Conservation (phyloP, 345 rosid species). For the Firmiana major region DNA sequence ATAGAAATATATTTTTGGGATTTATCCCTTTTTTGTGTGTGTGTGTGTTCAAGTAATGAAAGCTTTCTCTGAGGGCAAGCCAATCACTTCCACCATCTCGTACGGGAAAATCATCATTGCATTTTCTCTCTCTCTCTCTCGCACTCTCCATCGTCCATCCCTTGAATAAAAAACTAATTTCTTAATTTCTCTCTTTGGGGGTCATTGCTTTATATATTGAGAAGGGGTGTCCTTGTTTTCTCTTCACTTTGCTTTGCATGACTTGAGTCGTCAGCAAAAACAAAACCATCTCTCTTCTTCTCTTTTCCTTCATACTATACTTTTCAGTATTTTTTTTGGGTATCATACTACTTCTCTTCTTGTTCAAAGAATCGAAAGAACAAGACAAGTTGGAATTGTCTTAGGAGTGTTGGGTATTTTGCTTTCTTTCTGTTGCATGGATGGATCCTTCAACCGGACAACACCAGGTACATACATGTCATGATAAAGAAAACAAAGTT, state of each 20-base stretch:
- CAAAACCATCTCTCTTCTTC: constrained; percentile 6
- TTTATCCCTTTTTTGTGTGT: not conserved
- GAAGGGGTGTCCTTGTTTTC: constrained; percentile 19
- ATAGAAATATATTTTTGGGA: not conserved
- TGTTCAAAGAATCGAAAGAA: not conserved
- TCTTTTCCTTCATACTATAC: not conserved
- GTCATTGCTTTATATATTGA: constrained; percentile 36
- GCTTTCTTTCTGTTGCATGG: constrained; percentile 38
- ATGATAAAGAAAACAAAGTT: not conserved
- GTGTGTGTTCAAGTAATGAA: not conserved
- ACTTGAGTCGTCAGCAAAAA: not conserved
- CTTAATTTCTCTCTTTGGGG: not conserved
- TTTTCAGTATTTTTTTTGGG: not conserved
- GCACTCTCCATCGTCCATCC: not conserved
- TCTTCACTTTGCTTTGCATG: constrained; percentile 34
- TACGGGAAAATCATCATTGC: constrained; percentile 34
- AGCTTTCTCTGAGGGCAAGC: constrained; percentile 39
- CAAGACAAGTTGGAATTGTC: not conserved
- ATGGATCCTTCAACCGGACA: constrained; percentile 62
- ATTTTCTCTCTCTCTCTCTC: not conserved
- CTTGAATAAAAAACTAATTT: too few relatives aligned
- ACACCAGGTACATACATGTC: constrained; percentile 38
- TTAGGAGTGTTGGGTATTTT: constrained; percentile 9
- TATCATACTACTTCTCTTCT: not conserved
- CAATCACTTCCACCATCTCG: constrained; percentile 24